Base-by-base conservation (phyloP, 306 rosid genomes). In the Cucumis melo region DNA sequence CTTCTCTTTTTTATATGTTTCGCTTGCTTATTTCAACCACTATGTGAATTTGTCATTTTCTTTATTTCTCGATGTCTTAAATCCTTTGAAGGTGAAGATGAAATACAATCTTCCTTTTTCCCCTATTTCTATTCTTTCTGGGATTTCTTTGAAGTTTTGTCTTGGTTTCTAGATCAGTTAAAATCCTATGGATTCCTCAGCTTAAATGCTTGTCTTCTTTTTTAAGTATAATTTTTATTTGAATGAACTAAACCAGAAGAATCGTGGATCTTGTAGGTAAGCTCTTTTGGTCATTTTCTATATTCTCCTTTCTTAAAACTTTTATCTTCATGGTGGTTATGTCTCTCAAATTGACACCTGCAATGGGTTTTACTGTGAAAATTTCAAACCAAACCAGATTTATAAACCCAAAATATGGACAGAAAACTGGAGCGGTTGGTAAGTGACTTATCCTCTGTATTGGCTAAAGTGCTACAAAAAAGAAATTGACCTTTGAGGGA, bases 321-420 rank as follows among this genome's bases (percentile, higher is more conserved):
- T 77, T 10, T n/a, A 59, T 29, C 62, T 42, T 42, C 75, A 48
- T 44, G 63, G 32, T 44, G 63, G 10, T 50, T 41, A 62, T 77
- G 75, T 15, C 44, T 15, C 44, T 79, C 87, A 94, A 97, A 94
- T 92, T 75, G 88, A 92, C 72, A 84, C 99, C 73, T 94, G 97
- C 87, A 94, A 94, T 80, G 99, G 86, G n/a, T n/a, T n/a, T n/a
- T n/a, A n/a, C n/a, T 94, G 97, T 62, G 97, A 94, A 80, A 87
- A 87, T 56, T 94, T 84, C 82, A 87, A 76, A n/a, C 97, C 99
- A 42, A 92, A 92, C 87, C 77, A 82, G 78, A 48, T 64, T 16
- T 82, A 87, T 74, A 94, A 89, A 77, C 99, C 99, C 75, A 94
- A 92, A 80, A 85, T 94, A 90, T 94, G 96, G 96, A 94, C 99